Evolutionary conservation across 257 asterid species (phyloP), one percentile per base, ranked within the genome.

Genomic region (Ocimum tenuiflorum): DNA sequence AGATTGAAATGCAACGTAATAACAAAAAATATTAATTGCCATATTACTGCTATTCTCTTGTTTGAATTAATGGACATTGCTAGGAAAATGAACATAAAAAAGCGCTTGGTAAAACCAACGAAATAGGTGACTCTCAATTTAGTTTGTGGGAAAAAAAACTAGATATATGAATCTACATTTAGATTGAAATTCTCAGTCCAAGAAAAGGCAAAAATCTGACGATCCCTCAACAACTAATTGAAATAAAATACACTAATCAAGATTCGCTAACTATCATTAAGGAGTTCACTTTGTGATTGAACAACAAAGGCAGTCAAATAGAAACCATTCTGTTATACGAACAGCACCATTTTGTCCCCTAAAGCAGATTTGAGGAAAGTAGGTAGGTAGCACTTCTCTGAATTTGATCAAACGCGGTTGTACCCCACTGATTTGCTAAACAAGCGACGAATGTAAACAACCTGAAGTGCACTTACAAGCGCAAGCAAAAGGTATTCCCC

Each of bases 361-460:
- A 60, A 70, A 45, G 67, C 35, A 35, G 43, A 42, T 36, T 23
- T 11, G n/a, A 50, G 51, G 51, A 36, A 17, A 24, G 67, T n/a
- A 66, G n/a, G 38, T 15, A 6, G 75, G 41, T 46, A 42, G 49
- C 43, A 22, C 59, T 46, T 46, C 55, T 55, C 3, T 52, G 20
- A 22, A 49, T 67, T 49, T 50, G 67, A 69, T 92, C 89, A 92
- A 77, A 89, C 97, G n/a, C 99, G 87, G 80, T 88, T 90, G 85
- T 92, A 92, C 3, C 77, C 97, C 12, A 92, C 88, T 0, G 96
- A 87, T 75, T 89, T 92, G 88, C 95, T 84, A 81, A 92, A 92
- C 80, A 92, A 63, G 13, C 81, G 88, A 10, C 97, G 87, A 4
- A 92, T 92, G 80, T 86, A 92, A 57, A 80, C 76, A 24, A 88